Evolutionary conservation across 129 eudicot genomes (phyloP).

Genomic region (Ambrosia trifida): DNA sequence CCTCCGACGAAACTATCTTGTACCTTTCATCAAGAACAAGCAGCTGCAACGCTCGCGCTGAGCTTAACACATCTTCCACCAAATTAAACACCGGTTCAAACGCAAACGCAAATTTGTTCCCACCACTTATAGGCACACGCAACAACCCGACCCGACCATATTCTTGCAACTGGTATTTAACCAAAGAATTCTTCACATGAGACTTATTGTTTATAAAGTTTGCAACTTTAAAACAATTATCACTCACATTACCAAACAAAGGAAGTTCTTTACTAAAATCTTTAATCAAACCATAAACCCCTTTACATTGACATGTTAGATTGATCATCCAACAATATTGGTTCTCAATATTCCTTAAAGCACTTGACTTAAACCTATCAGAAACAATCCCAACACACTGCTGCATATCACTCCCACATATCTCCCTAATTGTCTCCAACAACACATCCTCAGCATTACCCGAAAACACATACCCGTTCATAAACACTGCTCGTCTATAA

Average conservation of each 20-base stretch:
- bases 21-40: slow-evolving; percentile 65
- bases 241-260: slow-evolving; percentile 64
- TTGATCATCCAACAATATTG: slow-evolving; percentile 89
- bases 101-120: slow-evolving; percentile 25
- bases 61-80: slow-evolving; percentile 65
- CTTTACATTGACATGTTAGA: slow-evolving; percentile 65
- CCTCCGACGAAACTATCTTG: slow-evolving; percentile 59
- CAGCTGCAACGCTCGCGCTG: slow-evolving; percentile 71
- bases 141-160: slow-evolving; percentile 54
- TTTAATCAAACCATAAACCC: slow-evolving; percentile 59
- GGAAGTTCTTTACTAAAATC: slow-evolving; percentile 73
- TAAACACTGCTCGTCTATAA: too few relatives aligned
- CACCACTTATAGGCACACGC: slow-evolving; percentile 45
- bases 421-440: too few relatives aligned
- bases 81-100: slow-evolving; percentile 50
- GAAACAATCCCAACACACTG: slow-evolving; percentile 81
- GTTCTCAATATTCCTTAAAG: slow-evolving; percentile 67
- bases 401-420: too few relatives aligned
- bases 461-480: too few relatives aligned
- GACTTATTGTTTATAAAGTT: slow-evolving; percentile 58
- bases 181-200: slow-evolving; percentile 53
- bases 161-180: slow-evolving; percentile 66
- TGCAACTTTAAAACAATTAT: slow-evolving; percentile 57
- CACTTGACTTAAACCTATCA: slow-evolving; percentile 72
- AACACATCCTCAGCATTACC: too few relatives aligned